Base-by-base conservation (phyloP, 2,329 filamentous ascomycete species). In the Cladosporium halotolerans region DNA sequence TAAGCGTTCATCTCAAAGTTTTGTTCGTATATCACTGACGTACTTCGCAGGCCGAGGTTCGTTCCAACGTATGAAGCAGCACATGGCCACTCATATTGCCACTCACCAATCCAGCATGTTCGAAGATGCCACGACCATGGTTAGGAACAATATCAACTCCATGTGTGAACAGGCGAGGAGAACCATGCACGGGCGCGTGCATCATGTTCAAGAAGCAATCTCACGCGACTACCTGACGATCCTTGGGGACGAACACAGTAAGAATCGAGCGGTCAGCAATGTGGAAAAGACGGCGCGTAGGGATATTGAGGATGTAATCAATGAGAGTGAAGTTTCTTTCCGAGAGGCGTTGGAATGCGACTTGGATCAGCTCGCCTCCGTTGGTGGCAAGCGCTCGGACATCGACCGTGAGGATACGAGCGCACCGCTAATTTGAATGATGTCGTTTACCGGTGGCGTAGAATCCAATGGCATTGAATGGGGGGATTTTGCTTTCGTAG, bases 51-150 rank as follows among this genome's bases (percentile, higher is more conserved):
- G 76, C 3, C 3, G 36, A 0, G 79, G 80, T 2, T 69, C 63
- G 9, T 81, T 68, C 61, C 66, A 53, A 34, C 72, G 79, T 2
- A 83, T 83, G 76, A 82, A 80, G 57, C 54, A 45, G 0, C 56
- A 68, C 23, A 80, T 84, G 77, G 52, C 52, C 0, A 40, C 58
- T 0, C 72, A 81, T 51, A 71, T 83, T 1, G 64, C 72, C 0
- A 36, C 45, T 0, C 48, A 64, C 3, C 72, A 74, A 2, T 55
- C 68, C 9, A 59, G 55, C 1, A 83, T 83, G 79, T 83, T 83
- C 60, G 56, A 60, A 2, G 57, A 70, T 4, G 76, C 76, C 0
- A 72, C 71, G 0, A 53, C 72, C 1, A 66, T 66, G 3, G 76
- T 80, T 8, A 68, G 68, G 44, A 46, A 55, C 0, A 65, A 67